A percentile compares a stretch with the other conserved stretches of the same genome.
Conservation (phyloP, 176 grass and related monocot genomes). For the Eragrostis curvula region DNA sequence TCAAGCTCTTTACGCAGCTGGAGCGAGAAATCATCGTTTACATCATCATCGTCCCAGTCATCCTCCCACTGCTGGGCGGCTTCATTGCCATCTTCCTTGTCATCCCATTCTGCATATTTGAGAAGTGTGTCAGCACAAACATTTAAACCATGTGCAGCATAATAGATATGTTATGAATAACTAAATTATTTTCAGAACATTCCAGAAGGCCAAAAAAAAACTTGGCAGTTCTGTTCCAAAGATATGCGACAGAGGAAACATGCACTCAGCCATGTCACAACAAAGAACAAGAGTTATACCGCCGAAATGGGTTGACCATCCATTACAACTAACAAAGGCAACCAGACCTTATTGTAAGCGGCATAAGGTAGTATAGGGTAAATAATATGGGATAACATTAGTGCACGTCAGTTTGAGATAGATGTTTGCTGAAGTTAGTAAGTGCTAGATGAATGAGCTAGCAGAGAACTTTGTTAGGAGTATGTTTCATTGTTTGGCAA, state of each 20-base stretch:
- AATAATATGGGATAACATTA: too few relatives aligned
- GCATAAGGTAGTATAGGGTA: neutral
- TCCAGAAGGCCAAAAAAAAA: neutral
- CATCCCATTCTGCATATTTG: conserved; percentile 74
- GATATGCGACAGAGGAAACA: neutral
- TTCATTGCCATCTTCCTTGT: conserved; percentile 84
- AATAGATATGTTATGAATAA: neutral
- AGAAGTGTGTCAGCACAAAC: conserved; percentile 20
- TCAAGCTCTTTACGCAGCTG: conserved; percentile 91
- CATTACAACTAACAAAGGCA: neutral
- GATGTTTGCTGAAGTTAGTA: neutral
- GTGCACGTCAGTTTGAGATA: too few relatives aligned
- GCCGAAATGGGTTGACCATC: neutral
- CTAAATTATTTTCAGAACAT: neutral
- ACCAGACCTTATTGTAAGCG: neutral
- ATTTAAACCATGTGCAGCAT: neutral
- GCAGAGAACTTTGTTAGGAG: neutral
- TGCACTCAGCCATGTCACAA: neutral
- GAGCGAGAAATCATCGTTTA: conserved; percentile 84
- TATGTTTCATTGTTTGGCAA: neutral
- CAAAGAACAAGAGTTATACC: neutral
- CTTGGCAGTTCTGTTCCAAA: neutral
- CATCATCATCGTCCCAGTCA: conserved; percentile 86
- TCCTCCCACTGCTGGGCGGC: conserved; percentile 88
- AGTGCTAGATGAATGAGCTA: neutral